These are phyloP conservation scores for Vitis vinifera DNA, from an alignment of 164 flowering plant genomes.

Conservation along the genomic window ASM3070453v1 NC_081820.1:26667001-26667500, in stretches of 20 bases:
- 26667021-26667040: slow-evolving; percentile 82
- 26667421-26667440: background rate
- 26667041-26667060: slow-evolving; percentile 94
- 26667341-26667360: background rate
- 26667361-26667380: too few species aligned
- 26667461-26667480: background rate
- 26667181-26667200: slow-evolving; percentile 60
- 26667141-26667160: slow-evolving; percentile 62
- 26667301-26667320: slow-evolving; percentile 81
- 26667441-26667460: background rate
- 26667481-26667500: background rate
- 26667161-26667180: slow-evolving; percentile 62
- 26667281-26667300: slow-evolving; percentile 75
- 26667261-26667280: slow-evolving; percentile 67
- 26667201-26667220: slow-evolving; percentile 62
- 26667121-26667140: slow-evolving; percentile 43
- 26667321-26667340: slow-evolving; percentile 58
- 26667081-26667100: slow-evolving; percentile 76
- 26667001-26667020: slow-evolving; percentile 43
- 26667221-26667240: slow-evolving; percentile 77
- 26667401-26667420: background rate
- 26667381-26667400: too few species aligned
- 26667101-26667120: slow-evolving; percentile 79
- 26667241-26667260: slow-evolving; percentile 50
- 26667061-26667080: slow-evolving; percentile 79